A percentile compares a stretch with the other conserved stretches of the same genome.
phyloP scores from a whole-genome alignment of 331 rosid species.

The Erythrophleum ivorense region DNA sequence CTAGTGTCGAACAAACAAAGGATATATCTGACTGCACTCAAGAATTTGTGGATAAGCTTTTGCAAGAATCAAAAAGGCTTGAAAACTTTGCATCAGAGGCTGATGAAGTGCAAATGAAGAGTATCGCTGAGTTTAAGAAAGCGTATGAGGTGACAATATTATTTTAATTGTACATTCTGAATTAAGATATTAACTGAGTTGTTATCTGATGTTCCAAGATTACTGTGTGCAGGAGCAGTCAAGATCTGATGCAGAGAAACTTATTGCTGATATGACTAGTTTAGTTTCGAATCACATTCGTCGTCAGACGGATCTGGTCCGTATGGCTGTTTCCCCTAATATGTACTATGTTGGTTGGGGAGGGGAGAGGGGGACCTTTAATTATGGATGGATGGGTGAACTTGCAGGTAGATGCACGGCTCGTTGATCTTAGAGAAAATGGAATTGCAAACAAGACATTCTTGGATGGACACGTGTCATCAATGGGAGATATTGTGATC shows the following conservation, averaged over 20 bases:
- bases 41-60: slow-evolving; percentile 67
- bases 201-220: background rate
- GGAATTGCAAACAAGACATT: slow-evolving; percentile 68
- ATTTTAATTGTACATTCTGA: too few species aligned
- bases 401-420: slow-evolving; percentile 76
- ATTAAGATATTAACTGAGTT: too few species aligned
- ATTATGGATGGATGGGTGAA: slow-evolving; percentile 18
- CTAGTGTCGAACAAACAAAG: slow-evolving; percentile 64
- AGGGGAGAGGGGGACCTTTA: background rate
- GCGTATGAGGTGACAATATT: slow-evolving; percentile 61
- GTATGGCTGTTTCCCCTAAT: background rate
- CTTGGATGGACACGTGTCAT: slow-evolving; percentile 80
- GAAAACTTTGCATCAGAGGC: slow-evolving; percentile 58
- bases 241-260: slow-evolving; percentile 83
- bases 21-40: slow-evolving; percentile 71
- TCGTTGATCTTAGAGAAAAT: slow-evolving; percentile 67
- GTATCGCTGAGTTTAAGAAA: slow-evolving; percentile 76
- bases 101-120: slow-evolving; percentile 63
- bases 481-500: slow-evolving; percentile 72
- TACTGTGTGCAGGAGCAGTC: slow-evolving; percentile 72
- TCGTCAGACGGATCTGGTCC: slow-evolving; percentile 84
- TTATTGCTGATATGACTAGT: slow-evolving; percentile 77
- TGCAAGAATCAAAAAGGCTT: slow-evolving; percentile 66
- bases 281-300: slow-evolving; percentile 70
- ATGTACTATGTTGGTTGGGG: background rate